Conservation (phyloP, 192 early-diverging fungal genomes). For the Coemansia sp. region DNA sequence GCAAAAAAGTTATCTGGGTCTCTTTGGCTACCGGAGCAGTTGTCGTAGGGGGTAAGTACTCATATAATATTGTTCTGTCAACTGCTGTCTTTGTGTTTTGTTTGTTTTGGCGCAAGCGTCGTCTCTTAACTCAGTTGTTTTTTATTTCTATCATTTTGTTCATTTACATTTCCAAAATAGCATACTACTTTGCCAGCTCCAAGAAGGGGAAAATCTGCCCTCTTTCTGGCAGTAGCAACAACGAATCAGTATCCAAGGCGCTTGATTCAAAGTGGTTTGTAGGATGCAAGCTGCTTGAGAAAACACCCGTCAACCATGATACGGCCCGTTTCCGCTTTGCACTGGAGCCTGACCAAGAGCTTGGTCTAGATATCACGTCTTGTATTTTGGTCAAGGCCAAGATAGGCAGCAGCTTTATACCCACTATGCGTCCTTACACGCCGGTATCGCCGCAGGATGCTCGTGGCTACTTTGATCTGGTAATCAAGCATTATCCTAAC, state of each 20-base stretch:
- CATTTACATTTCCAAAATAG: conserved; percentile 15
- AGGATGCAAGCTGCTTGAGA: conserved; percentile 44
- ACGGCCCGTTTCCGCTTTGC: conserved; percentile 67
- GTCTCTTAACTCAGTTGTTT: conserved; percentile 3
- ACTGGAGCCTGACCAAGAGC: conserved; percentile 62
- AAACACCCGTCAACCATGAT: conserved; percentile 68
- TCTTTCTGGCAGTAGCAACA: not conserved
- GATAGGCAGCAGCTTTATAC: conserved; percentile 58
- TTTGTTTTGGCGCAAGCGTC: not conserved
- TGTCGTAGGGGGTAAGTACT: conserved; percentile 44
- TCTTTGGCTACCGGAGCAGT: conserved; percentile 46
- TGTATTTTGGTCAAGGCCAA: conserved; percentile 74
- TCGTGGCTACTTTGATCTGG: conserved; percentile 73
- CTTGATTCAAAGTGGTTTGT: conserved; percentile 48
- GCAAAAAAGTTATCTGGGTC: conserved; percentile 36
- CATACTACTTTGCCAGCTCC: conserved; percentile 43
- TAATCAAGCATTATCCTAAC: conserved; percentile 77
- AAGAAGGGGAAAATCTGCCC: conserved; percentile 10
- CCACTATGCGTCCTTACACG: conserved; percentile 81
- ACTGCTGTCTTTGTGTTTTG: no score
- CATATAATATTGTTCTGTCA: no score
- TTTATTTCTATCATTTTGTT: not conserved
- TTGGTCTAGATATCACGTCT: conserved; percentile 71
- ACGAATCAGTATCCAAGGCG: conserved; percentile 20
- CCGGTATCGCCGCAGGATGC: conserved; percentile 62